Evolutionary conservation across 2,329 filamentous ascomycete genomes (phyloP).

Genomic region (Chaetomiaceae sp.): DNA sequence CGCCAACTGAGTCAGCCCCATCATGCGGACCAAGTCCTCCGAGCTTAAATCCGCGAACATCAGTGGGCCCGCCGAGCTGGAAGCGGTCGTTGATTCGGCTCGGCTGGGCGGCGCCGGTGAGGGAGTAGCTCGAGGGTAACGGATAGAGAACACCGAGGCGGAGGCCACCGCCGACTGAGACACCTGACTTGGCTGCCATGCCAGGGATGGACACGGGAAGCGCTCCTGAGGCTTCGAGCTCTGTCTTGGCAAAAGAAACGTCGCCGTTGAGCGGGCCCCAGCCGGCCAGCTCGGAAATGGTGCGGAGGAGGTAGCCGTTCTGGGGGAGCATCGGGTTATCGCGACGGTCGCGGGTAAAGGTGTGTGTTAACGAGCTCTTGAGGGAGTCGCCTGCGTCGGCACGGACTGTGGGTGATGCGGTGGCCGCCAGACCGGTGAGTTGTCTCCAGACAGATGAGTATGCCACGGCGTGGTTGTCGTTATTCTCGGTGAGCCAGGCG

Average conservation of each 20-base stretch:
- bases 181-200: slow-evolving; percentile 60
- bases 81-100: slow-evolving; percentile 93
- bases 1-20: slow-evolving; percentile 78
- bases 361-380: slow-evolving; percentile 82
- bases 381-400: slow-evolving; percentile 84
- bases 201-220: slow-evolving; percentile 69
- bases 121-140: slow-evolving; percentile 58
- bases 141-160: slow-evolving; percentile 81
- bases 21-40: slow-evolving; percentile 87
- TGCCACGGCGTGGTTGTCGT: slow-evolving; percentile 70
- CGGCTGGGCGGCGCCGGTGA: slow-evolving; percentile 51
- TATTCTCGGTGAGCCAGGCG: slow-evolving; percentile 62
- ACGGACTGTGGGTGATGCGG: slow-evolving; percentile 76
- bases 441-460: slow-evolving; percentile 86
- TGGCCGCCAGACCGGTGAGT: slow-evolving; percentile 69
- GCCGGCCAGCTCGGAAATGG: slow-evolving; percentile 78
- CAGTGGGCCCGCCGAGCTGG: slow-evolving; percentile 87
- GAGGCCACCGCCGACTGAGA: slow-evolving; percentile 78
- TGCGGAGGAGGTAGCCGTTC: slow-evolving; percentile 74
- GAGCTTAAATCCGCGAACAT: slow-evolving; percentile 88
- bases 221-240: slow-evolving; percentile 75
- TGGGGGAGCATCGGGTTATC: slow-evolving; percentile 83
- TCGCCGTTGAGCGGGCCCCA: slow-evolving; percentile 80
- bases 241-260: slow-evolving; percentile 90
- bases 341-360: slow-evolving; percentile 72